Percentiles rank a stretch among this genome's conserved stretches.
These are phyloP conservation scores for Ceratocystis huliohia DNA, from an alignment of 2,329 filamentous ascomycete species.

Conservation along the genomic window DNA sequence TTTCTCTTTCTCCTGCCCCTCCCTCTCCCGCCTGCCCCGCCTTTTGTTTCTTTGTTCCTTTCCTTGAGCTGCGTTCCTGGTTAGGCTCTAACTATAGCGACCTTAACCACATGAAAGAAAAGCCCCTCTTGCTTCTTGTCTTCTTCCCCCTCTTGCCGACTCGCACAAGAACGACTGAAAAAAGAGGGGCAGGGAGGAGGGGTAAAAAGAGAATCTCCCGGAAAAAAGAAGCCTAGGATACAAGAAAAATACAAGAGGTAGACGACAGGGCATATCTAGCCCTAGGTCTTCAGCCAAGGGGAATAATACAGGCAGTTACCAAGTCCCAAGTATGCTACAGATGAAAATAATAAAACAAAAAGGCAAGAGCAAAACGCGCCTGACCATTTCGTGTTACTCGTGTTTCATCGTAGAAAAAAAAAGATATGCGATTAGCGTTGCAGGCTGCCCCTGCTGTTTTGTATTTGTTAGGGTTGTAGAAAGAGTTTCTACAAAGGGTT, in stretches of 20 bases:
- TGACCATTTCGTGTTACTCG: neutral
- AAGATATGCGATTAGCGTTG: neutral
- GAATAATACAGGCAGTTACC: no score
- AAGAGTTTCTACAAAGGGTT: neutral
- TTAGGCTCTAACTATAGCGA: neutral
- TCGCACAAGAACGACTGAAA: neutral
- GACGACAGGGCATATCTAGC: no score
- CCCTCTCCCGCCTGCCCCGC: neutral
- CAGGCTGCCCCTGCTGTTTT: neutral
- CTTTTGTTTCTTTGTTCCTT: neutral
- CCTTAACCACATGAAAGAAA: no score
- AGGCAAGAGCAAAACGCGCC: neutral
- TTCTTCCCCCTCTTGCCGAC: constrained; percentile 14
- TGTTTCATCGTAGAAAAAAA: neutral
- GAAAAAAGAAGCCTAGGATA: neutral
- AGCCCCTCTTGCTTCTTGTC: constrained; percentile 4
- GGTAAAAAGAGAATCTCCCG: constrained; percentile 10
- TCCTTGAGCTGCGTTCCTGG: neutral
- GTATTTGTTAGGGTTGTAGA: neutral
- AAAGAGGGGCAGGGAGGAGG: neutral
- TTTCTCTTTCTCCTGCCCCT: neutral
- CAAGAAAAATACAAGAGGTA: neutral
- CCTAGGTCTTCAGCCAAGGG: no score
- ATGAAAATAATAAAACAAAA: neutral
- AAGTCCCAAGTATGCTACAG: neutral